These are phyloP conservation scores for Strigomonas galati DNA, from an alignment of 208 protist species.

Conservation along the genomic window DNA sequence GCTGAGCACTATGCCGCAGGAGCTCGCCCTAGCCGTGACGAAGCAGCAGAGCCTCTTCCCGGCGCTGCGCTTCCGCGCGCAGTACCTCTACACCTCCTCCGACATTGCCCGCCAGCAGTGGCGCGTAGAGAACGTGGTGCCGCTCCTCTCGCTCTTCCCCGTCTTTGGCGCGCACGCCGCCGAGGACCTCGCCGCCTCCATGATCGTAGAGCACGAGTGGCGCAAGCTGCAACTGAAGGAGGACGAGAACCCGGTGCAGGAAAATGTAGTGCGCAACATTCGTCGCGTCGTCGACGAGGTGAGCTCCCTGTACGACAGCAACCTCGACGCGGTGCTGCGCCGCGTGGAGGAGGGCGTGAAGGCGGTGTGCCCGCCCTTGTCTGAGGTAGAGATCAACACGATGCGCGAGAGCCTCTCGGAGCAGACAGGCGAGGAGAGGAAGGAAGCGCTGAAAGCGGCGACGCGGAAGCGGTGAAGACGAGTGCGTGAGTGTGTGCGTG, in stretches of 20 bases:
- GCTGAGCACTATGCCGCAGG: conserved; percentile 54
- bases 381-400: conserved; percentile 38
- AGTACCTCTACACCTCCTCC: conserved; percentile 79
- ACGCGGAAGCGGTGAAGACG: not conserved
- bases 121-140: conserved; percentile 70
- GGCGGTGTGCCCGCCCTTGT: conserved; percentile 46
- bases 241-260: conserved; percentile 63
- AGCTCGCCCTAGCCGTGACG: conserved; percentile 67
- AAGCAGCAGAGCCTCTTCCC: conserved; percentile 76
- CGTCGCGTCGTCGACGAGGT: conserved; percentile 62
- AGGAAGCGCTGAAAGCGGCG: too few species aligned
- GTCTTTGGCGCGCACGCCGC: conserved; percentile 58
- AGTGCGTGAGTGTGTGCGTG: not conserved
- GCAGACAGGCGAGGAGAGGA: not conserved
- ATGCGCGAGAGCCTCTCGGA: conserved; percentile 10
- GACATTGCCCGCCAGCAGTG: conserved; percentile 80
- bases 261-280: conserved; percentile 45
- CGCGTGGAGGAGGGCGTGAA: conserved; percentile 67
- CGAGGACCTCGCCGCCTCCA: conserved; percentile 72
- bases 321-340: conserved; percentile 52
- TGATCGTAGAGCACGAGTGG: conserved; percentile 84
- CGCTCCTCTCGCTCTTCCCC: conserved; percentile 81
- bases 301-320: conserved; percentile 55
- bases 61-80: conserved; percentile 70
- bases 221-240: conserved; percentile 36